Percentiles rank a stretch among this genome's conserved stretches.
These are phyloP conservation scores for Dillenia suffruticosa DNA, from an alignment of 164 flowering plant genomes.

Conservation along the genomic window DNA sequence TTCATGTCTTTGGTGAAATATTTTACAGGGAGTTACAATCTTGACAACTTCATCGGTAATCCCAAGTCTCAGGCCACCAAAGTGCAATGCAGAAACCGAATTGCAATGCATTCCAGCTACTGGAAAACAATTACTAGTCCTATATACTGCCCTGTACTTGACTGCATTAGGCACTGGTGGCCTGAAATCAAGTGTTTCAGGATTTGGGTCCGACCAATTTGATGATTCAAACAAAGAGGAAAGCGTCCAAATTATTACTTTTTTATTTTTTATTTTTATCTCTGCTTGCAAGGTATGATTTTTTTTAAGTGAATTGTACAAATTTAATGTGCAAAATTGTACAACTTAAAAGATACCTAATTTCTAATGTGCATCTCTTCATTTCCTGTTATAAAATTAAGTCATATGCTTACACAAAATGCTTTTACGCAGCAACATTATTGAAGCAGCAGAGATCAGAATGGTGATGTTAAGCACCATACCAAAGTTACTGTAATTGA, in stretches of 20 bases:
- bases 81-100: conserved; percentile 29
- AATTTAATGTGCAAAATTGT: no score
- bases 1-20: not conserved
- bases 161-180: conserved; percentile 97
- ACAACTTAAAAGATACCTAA: no score
- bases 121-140: conserved; percentile 48
- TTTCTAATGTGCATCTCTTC: no score
- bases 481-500: no score
- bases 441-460: no score
- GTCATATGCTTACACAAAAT: no score
- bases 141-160: conserved; percentile 72
- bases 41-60: conserved; percentile 72
- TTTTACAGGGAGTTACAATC: conserved; percentile 71
- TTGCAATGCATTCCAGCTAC: conserved; percentile 52
- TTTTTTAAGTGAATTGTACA: no score
- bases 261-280: no score
- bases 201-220: conserved; percentile 94
- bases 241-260: conserved; percentile 45
- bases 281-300: no score
- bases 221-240: conserved; percentile 61
- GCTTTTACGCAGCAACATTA: no score
- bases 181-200: conserved; percentile 88
- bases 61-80: conserved; percentile 75
- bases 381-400: no score
- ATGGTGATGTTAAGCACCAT: no score